A percentile compares a stretch with the other conserved stretches of the same genome.
These are phyloP conservation scores for Trichosanthes truncata DNA, from an alignment of 306 rosid genomes.

Conservation along the genomic window DNA sequence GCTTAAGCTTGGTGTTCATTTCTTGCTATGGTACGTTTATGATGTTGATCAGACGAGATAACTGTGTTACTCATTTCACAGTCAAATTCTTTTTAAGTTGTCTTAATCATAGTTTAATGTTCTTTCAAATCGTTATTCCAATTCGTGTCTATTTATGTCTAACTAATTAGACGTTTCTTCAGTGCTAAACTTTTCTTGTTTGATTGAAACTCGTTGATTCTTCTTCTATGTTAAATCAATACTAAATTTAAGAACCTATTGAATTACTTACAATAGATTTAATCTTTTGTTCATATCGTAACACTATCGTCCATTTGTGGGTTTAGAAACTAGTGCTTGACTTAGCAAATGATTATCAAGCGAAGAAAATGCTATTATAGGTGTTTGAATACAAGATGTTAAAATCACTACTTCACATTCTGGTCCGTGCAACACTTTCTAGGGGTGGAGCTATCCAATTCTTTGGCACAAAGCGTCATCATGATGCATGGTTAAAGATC, in stretches of 20 bases:
- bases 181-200: neutral
- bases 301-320: neutral
- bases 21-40: conserved; percentile 52
- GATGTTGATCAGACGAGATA: neutral
- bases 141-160: neutral
- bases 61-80: neutral
- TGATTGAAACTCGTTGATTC: neutral
- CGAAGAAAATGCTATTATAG: neutral
- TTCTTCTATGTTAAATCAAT: neutral
- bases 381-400: neutral
- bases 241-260: neutral
- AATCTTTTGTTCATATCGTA: neutral
- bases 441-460: conserved; percentile 86
- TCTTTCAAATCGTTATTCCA: neutral
- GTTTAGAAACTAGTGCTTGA: neutral
- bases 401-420: neutral
- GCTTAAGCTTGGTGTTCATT: conserved; percentile 73
- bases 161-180: too few species aligned
- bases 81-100: neutral
- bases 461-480: conserved; percentile 78
- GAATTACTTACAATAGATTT: neutral
- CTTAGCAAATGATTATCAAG: neutral
- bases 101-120: neutral
- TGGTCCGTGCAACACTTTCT: conserved; percentile 9
- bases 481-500: conserved; percentile 64